Percentiles rank a stretch among this genome's conserved stretches.
Conservation (phyloP, 179 eudicot species). For the Camellia oleifera region DNA sequence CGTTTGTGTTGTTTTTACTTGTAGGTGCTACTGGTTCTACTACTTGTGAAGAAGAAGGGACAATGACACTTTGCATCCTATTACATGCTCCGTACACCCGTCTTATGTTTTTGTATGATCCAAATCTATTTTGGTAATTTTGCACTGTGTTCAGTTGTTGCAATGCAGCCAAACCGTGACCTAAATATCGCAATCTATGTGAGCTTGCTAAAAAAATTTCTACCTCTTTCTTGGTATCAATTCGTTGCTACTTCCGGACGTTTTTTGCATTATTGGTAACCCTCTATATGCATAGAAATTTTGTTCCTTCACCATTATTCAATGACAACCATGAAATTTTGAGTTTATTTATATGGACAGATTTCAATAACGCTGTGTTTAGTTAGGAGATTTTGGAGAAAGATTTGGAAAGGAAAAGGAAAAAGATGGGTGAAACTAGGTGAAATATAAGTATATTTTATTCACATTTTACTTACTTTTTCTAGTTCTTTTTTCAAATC, state of each 20-base stretch:
- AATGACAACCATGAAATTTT: background rate
- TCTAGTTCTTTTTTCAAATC: no score
- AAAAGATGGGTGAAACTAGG: no score
- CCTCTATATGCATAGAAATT: background rate
- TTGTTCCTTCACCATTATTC: background rate
- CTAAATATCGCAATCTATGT: slow-evolving; percentile 2
- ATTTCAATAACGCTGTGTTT: background rate
- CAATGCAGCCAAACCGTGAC: slow-evolving; percentile 16
- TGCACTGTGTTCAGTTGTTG: background rate
- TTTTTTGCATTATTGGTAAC: background rate
- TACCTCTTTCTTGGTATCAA: background rate
- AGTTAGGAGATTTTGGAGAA: no score
- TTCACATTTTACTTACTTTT: no score
- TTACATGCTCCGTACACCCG: background rate
- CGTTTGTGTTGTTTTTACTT: slow-evolving; percentile 11
- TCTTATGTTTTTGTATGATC: background rate
- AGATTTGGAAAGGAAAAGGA: no score
- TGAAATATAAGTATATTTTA: no score
- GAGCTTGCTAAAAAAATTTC: background rate
- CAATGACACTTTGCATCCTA: slow-evolving; percentile 1
- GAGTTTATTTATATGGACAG: background rate
- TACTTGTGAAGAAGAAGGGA: slow-evolving; percentile 23
- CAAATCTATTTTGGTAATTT: background rate
- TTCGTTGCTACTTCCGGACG: background rate
- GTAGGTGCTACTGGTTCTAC: slow-evolving; percentile 15